Evolutionary conservation across 2,329 filamentous ascomycete genomes (phyloP), one percentile per base, ranked within the genome.

Genomic region (Neofusicoccum sp.): DNA sequence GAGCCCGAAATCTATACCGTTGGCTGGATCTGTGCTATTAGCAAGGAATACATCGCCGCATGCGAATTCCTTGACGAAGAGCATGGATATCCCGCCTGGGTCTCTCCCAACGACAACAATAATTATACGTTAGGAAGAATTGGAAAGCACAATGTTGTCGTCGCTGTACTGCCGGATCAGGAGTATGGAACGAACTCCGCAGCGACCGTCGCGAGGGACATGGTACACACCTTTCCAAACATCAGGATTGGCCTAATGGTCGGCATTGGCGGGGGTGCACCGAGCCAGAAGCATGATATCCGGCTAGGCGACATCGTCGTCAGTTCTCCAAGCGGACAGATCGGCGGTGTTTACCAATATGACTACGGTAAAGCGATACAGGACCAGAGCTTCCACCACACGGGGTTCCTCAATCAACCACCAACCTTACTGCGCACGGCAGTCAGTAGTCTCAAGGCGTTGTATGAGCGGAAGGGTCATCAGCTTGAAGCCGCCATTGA

Each of bases 21-120:
- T 6, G 79, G 78, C n/a, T 81, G 78, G 78, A 79, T 83, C 5
- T 81, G 77, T 62, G 78, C 79, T 7, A 62, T 80, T 3, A 16
- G 7, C 1, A 70, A 66, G 0, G 80, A 81, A 58, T 72, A 70
- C 50, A 70, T 76, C 50, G 78, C 79, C 3, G 79, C 79, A 3
- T 66, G 68, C 34, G 67, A 56, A 0, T 74, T 80, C 31, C 74
- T 82, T 1, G 79, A 82, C 56, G 73, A 80, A 63, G 64, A 70
- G 36, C 74, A 80, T 56, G 70, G 70, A 0, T 3, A 16, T 0
- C 73, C 67, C 0, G 36, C 31, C 41, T 72, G 66, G 2, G 73
- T 3, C 4, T 16, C 4, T 8, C 33, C 0, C 0, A 14, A 16
- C 28, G 65, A 64, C 66, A 67, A 65, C 43, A 73, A 73, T 44